A percentile compares a stretch with the other conserved stretches of the same genome.
These are phyloP conservation scores for Taiozyma onychis DNA, from an alignment of 1,139 yeast species.

Conservation along the genomic window DNA sequence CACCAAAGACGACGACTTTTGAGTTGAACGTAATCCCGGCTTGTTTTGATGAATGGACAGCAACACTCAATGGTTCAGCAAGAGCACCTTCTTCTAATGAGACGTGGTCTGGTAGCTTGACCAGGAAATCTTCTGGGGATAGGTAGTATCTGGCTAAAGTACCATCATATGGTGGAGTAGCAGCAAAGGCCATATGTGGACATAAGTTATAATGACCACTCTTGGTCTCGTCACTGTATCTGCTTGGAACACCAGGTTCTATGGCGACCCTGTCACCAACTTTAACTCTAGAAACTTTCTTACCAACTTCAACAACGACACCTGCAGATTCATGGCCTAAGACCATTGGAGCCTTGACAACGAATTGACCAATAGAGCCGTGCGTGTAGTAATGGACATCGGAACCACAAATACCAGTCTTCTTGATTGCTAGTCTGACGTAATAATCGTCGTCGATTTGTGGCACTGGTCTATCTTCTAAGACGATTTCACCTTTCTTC, in stretches of 20 bases:
- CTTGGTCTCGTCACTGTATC: slow-evolving; percentile 68
- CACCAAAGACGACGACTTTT: slow-evolving; percentile 75
- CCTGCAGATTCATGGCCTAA: slow-evolving; percentile 80
- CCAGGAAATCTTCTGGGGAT: slow-evolving; percentile 81
- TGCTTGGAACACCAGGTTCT: slow-evolving; percentile 60
- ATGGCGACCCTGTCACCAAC: slow-evolving; percentile 76
- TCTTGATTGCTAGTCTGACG: slow-evolving; percentile 62
- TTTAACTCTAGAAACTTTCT: slow-evolving; percentile 50
- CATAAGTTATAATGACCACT: slow-evolving; percentile 75
- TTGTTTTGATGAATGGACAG: slow-evolving; percentile 73
- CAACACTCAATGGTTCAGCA: slow-evolving; percentile 85
- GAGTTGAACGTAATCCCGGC: slow-evolving; percentile 71
- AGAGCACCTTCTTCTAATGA: slow-evolving; percentile 83
- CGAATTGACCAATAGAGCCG: slow-evolving; percentile 72
- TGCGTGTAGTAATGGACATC: slow-evolving; percentile 80
- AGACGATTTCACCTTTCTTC: slow-evolving; percentile 55
- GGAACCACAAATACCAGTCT: slow-evolving; percentile 85
- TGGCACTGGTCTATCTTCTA: slow-evolving; percentile 66
- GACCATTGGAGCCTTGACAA: slow-evolving; percentile 56
- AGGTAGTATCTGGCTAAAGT: slow-evolving; percentile 68
- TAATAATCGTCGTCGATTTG: slow-evolving; percentile 54
- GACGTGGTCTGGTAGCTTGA: slow-evolving; percentile 71
- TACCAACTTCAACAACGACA: slow-evolving; percentile 59
- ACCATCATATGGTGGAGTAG: slow-evolving; percentile 76
- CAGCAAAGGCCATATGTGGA: slow-evolving; percentile 81